Base-by-base conservation (phyloP, 108 stramenopile genomes). In the Mediolabrus comicus region DNA sequence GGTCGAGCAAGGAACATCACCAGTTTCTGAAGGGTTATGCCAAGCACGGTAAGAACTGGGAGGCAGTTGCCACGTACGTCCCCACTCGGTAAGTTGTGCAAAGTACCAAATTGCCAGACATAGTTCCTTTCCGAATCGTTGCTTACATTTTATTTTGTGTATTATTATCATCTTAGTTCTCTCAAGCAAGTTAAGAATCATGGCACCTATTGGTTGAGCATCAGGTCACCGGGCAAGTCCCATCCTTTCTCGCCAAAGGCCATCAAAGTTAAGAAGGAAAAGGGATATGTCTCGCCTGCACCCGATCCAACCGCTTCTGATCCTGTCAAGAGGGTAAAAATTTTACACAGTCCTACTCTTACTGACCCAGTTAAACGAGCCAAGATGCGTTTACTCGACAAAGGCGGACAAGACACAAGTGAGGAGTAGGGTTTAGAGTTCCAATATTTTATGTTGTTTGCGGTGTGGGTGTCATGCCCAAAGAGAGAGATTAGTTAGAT, bases 101-200 rank as follows among this genome's bases (percentile, higher is more conserved):
- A n/a, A n/a, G n/a, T n/a, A n/a, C n/a, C n/a, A n/a, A n/a, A n/a
- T n/a, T n/a, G n/a, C n/a, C n/a, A n/a, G n/a, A n/a, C n/a, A n/a
- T n/a, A n/a, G n/a, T n/a, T n/a, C n/a, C n/a, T n/a, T n/a, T n/a
- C n/a, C n/a, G n/a, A n/a, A n/a, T n/a, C n/a, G n/a, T n/a, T n/a
- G n/a, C n/a, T n/a, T n/a, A n/a, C n/a, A n/a, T n/a, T n/a, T n/a
- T n/a, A n/a, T n/a, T n/a, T n/a, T n/a, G n/a, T n/a, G n/a, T n/a
- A n/a, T n/a, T n/a, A n/a, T n/a, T n/a, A n/a, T n/a, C n/a, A n/a
- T n/a, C n/a, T n/a, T n/a, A n/a, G 77, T 24, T 61, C 55, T 35
- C 36, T 38, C 30, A 25, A 54, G 59, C 77, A 79, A 67, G 77
- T 79, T 26, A 71, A 55, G 60, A 31, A 65, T 26, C 77, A 79